A percentile compares a stretch with the other conserved stretches of the same genome.
Evolutionary conservation across 2,329 filamentous ascomycete genomes (phyloP).

Genomic region (Ceratocystis cubensis): DNA sequence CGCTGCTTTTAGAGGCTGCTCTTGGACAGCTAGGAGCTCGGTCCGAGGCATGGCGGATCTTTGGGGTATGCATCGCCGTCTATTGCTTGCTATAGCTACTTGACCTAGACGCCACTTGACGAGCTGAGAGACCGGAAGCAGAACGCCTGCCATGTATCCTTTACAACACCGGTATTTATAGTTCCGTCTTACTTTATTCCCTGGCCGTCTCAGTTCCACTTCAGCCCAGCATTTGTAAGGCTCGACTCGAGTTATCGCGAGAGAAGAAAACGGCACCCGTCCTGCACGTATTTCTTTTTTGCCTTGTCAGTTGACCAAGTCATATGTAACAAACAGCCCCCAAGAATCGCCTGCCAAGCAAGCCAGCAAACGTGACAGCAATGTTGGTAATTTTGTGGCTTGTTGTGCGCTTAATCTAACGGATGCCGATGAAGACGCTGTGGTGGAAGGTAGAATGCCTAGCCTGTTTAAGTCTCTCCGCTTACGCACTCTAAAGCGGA

Average conservation of each 20-base stretch:
- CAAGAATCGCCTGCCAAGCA: background rate
- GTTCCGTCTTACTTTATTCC: background rate
- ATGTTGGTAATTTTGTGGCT: background rate
- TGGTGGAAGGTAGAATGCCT: background rate
- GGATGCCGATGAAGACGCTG: background rate
- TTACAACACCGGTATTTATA: background rate
- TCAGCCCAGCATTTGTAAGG: background rate
- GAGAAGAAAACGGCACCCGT: no score
- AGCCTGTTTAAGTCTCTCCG: background rate
- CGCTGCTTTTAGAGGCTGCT: no score
- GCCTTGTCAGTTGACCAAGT: background rate
- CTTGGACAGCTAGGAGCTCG: no score
- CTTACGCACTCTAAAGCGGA: background rate
- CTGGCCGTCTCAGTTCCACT: background rate
- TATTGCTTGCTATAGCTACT: no score
- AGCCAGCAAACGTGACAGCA: background rate
- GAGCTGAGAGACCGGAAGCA: no score
- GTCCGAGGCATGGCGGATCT: no score
- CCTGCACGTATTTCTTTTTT: background rate
- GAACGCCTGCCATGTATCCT: no score
- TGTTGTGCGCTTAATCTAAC: background rate
- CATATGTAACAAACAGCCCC: no score
- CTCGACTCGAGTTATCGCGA: background rate
- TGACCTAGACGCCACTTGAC: no score
- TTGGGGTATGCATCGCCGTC: no score